Percentiles rank a stretch among this genome's conserved stretches.
Conservation (phyloP, 495 filamentous ascomycete species). For the Lentithecium fluviatile region DNA sequence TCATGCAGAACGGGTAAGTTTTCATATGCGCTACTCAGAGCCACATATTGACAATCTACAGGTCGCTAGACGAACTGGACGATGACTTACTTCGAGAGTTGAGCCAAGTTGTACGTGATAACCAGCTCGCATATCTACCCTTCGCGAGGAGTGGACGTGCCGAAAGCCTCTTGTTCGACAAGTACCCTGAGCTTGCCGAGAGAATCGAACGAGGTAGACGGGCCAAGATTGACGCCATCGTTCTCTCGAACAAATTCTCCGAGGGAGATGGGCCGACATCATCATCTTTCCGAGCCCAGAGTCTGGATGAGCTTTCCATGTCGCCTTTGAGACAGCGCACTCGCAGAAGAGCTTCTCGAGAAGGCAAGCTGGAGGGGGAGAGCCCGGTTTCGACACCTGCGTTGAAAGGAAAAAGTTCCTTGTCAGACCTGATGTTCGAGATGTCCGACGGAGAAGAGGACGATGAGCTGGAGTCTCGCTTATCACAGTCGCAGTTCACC, state of each 20-base stretch:
- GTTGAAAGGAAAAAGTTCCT: slow-evolving; percentile 63
- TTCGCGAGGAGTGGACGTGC: slow-evolving; percentile 72
- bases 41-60: slow-evolving; percentile 38
- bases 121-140: slow-evolving; percentile 73
- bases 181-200: slow-evolving; percentile 63
- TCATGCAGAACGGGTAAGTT: slow-evolving; percentile 79
- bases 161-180: slow-evolving; percentile 66
- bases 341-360: slow-evolving; percentile 51
- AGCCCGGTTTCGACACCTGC: slow-evolving; percentile 50
- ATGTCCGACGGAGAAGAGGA: slow-evolving; percentile 76
- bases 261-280: slow-evolving; percentile 59
- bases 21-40: neutral
- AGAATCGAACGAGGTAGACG: slow-evolving; percentile 54
- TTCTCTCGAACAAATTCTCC: slow-evolving; percentile 57
- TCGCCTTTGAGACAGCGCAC: slow-evolving; percentile 57
- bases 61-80: slow-evolving; percentile 80
- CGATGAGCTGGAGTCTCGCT: neutral
- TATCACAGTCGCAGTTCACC: slow-evolving; percentile 5
- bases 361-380: slow-evolving; percentile 43
- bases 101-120: slow-evolving; percentile 72
- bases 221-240: slow-evolving; percentile 59
- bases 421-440: slow-evolving; percentile 82
- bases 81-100: slow-evolving; percentile 76
- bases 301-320: slow-evolving; percentile 55
- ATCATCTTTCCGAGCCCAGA: slow-evolving; percentile 51